These are phyloP conservation scores for Salvia hispanica DNA, from an alignment of 257 asterid species.

Conservation along the genomic window DNA sequence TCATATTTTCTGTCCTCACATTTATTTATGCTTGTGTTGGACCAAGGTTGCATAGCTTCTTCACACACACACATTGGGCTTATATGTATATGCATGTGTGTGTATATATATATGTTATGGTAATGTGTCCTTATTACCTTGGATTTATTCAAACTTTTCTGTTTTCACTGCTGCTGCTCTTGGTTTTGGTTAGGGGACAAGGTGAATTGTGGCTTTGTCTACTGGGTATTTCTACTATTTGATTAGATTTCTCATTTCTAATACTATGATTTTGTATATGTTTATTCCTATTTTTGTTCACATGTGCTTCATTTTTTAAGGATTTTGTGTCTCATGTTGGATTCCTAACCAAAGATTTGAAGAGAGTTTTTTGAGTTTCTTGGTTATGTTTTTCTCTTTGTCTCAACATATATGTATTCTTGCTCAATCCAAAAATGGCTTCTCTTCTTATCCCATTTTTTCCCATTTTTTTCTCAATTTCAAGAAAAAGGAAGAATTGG, in stretches of 20 bases:
- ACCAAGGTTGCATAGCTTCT: constrained; percentile 1
- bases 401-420: constrained; percentile 48
- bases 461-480: not conserved
- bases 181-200: constrained; percentile 79
- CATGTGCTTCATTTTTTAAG: constrained; percentile 39
- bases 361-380: constrained; percentile 41
- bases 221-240: constrained; percentile 66
- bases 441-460: not conserved
- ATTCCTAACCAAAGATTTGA: constrained; percentile 47
- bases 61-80: constrained; percentile 2
- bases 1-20: constrained; percentile 68
- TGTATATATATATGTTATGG: constrained; percentile 16
- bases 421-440: constrained; percentile 34
- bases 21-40: constrained; percentile 52
- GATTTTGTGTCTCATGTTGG: constrained; percentile 45
- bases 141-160: constrained; percentile 59
- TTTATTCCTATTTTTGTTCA: constrained; percentile 33
- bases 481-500: not conserved
- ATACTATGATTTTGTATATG: constrained; percentile 21
- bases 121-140: constrained; percentile 59
- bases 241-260: constrained; percentile 42
- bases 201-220: constrained; percentile 67
- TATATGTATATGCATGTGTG: not conserved
- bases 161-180: constrained; percentile 50
- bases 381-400: constrained; percentile 39